Evolutionary conservation across 352 stramenopile genomes (phyloP), one percentile per base, ranked within the genome.

Genomic region (Globisporangium okanoganense): DNA sequence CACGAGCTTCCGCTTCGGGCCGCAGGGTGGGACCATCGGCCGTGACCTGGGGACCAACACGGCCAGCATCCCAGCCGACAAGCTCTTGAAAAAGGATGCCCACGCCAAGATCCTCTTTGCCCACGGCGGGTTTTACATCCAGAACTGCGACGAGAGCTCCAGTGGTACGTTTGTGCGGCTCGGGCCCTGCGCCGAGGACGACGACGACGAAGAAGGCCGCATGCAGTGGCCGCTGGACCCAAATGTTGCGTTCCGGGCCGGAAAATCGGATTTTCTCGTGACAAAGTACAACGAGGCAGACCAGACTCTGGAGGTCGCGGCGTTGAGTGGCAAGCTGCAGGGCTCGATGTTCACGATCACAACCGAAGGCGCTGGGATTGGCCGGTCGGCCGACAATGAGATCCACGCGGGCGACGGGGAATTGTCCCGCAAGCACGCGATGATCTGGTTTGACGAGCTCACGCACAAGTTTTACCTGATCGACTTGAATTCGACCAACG

Each of bases 361-460:
- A 22, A 76, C 90, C 7, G 85, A 95, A 47, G 96, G 97, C 44
- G 87, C 79, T 0, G 88, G 85, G 0, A 90, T 97, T 33, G 90
- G 90, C 0, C 73, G 90, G 0, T 95, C 89, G 24, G 84, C 85
- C 0, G 91, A 97, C 25, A 97, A 96, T 44, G 66, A 83, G n/a
- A 92, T 99, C 47, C 96, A 96, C 69, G 95, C 79, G 8, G 95
- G 94, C 44, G 96, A 99, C 61, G 83, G 95, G 41, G 96, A 99
- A 67, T 71, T 99, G 3, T 98, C 90, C 29, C 81, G 96, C 24
- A 91, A 92, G 67, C 96, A 99, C 70, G 96, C 90, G 36, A 78
- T 81, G 8, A 97, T 99, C 65, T 86, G 96, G 69, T 98, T 97
- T 61, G 78, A 97, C 53, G 75, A 87, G 16, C 65, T 88, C 33